These are phyloP conservation scores for Protomyces macrosporus DNA, from an alignment of 1,139 yeast genomes.

Conservation along the genomic window DNA sequence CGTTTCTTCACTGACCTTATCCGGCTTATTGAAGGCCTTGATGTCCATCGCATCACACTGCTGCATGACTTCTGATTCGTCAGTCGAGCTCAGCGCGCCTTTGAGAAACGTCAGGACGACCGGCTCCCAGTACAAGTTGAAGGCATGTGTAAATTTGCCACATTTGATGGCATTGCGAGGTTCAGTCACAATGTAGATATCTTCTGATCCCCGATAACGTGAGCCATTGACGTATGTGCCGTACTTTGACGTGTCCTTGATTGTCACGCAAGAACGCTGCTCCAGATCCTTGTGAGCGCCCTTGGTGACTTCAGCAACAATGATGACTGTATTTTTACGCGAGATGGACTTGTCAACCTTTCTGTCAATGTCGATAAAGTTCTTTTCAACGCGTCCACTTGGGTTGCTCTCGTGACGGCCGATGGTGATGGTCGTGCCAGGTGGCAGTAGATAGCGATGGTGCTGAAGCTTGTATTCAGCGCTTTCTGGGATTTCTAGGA, in stretches of 20 bases:
- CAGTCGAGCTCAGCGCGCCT: not conserved
- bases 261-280: not conserved
- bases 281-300: constrained; percentile 2
- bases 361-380: not conserved
- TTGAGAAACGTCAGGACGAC: constrained; percentile 8
- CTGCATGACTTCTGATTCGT: constrained; percentile 4
- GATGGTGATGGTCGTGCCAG: not conserved
- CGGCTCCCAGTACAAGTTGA: constrained; percentile 14
- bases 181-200: not conserved
- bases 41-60: constrained; percentile 11
- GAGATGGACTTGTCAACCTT: constrained; percentile 19
- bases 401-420: not conserved
- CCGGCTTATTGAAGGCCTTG: not conserved
- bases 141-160: not conserved
- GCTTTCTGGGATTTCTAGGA: constrained; percentile 1
- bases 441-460: constrained; percentile 1
- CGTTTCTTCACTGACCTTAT: not conserved
- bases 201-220: not conserved
- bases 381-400: not conserved
- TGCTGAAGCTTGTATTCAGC: not conserved
- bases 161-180: not conserved
- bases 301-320: not conserved
- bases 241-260: constrained; percentile 18
- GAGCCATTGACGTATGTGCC: constrained; percentile 1
- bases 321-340: constrained; percentile 2